Evolutionary conservation across 345 rosid species (phyloP), one percentile per base, ranked within the genome.

Genomic region (Conringia planisiliqua): DNA sequence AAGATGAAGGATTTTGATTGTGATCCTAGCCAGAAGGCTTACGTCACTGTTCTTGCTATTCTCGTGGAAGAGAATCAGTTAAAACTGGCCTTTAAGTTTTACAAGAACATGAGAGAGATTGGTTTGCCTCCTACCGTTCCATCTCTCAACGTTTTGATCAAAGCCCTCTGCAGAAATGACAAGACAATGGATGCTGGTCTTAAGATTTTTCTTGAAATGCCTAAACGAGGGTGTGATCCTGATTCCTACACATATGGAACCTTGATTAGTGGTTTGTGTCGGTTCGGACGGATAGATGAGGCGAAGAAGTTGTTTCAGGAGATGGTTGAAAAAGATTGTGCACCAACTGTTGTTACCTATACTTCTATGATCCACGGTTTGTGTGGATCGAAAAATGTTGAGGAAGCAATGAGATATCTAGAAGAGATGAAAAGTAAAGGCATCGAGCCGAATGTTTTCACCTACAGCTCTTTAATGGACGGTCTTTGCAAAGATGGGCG

Each of bases 181-280:
- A 86, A 75, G 58, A 90, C 93, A 3, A 40, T 89, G 51, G 86
- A 85, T 86, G 80, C 90, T 75, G 97, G 93, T 40, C 54, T 92
- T 64, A 80, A 59, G 86, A 90, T 92, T 65, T 95, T 92, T 56
- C 82, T 2, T 4, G 96, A 92, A 80, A 95, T 92, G 98, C 89
- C 96, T 1, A 80, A 78, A 51, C 87, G 85, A 2, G 88, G 93
- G 35, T 89, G 79, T 78, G 44, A 27, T 39, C 97, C 97, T 0
- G 97, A 95, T 86, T 84, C 88, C 0, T 95, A 92, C 81, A 90
- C 97, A 0, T 92, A 86, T 65, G 99, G 99, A 16, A 92, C 99
- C 32, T 78, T 95, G 81, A 86, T 95, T 46, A 92, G 87, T 83
- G 97, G 94, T 65, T 74, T 90, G 80, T 92, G 92, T 78, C 86